Conservation (phyloP, 2,329 filamentous ascomycete genomes). For the Verticillium dahliae region DNA sequence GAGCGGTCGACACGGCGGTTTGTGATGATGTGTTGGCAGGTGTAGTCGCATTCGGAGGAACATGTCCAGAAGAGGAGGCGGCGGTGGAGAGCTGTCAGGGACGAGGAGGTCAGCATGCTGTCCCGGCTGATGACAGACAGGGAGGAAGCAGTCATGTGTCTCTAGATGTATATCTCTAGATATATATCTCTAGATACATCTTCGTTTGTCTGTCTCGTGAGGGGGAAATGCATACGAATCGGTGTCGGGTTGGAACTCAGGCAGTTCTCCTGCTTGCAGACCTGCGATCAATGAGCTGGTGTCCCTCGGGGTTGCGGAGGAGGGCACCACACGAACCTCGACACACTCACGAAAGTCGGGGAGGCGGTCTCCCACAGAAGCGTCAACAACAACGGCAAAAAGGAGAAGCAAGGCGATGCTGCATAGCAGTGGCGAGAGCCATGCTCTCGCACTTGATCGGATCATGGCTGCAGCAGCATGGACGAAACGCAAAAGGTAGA, state of each 20-base stretch:
- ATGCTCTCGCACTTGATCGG: conserved; percentile 8
- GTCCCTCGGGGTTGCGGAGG: background rate
- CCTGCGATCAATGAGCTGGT: conserved; percentile 36
- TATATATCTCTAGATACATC: too few relatives aligned
- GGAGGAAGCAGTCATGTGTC: background rate
- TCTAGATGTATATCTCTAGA: too few relatives aligned
- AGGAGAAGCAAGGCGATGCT: conserved; percentile 27
- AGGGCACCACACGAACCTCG: conserved; percentile 48
- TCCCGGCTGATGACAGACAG: background rate
- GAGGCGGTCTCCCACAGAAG: conserved; percentile 76
- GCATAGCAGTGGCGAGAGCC: conserved; percentile 16
- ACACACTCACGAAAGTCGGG: conserved; percentile 87
- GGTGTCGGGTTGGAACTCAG: conserved; percentile 51
- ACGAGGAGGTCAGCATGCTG: conserved; percentile 3
- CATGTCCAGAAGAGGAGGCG: conserved; percentile 90
- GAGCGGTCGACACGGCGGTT: conserved; percentile 58
- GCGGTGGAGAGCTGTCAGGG: conserved; percentile 64
- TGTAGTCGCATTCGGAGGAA: conserved; percentile 92
- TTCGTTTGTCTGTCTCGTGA: background rate
- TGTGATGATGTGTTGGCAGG: conserved; percentile 92
- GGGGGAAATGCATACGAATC: conserved; percentile 53
- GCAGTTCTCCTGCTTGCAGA: conserved; percentile 79
- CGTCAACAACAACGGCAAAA: conserved; percentile 43
- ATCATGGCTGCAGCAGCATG: conserved; percentile 11
- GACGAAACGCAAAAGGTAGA: conserved; percentile 14